Evolutionary conservation across 2,329 filamentous ascomycete genomes (phyloP).

Genomic region (Fusarium sp.): DNA sequence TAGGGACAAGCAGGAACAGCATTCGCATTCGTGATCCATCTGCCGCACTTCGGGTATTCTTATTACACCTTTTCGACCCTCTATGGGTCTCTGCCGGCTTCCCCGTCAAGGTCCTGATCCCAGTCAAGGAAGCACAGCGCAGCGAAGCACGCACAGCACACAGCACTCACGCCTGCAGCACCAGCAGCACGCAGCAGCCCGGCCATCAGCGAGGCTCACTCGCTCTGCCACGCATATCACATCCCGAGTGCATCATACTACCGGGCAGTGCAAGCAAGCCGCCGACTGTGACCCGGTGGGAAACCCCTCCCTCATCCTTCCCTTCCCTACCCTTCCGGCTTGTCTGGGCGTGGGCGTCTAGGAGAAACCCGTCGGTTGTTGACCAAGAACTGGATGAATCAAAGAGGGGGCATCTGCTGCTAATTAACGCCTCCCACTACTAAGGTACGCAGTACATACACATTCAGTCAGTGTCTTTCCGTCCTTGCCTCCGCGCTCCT

Average conservation of each 20-base stretch:
- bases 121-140: slow-evolving; percentile 13
- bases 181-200: not conserved
- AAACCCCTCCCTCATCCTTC: not conserved
- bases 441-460: not conserved
- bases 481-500: slow-evolving; percentile 3
- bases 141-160: slow-evolving; percentile 11
- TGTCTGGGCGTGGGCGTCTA: not conserved
- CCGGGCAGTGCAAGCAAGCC: slow-evolving; percentile 4
- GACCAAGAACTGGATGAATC: slow-evolving; percentile 1
- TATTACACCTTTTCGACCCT: not conserved
- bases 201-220: slow-evolving; percentile 7
- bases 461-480: slow-evolving; percentile 1
- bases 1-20: not conserved
- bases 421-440: slow-evolving; percentile 41
- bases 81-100: not conserved
- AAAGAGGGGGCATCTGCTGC: slow-evolving; percentile 23
- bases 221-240: not conserved
- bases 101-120: not conserved
- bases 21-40: not conserved
- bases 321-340: not conserved
- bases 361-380: slow-evolving; percentile 7
- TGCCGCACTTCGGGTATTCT: not conserved
- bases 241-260: slow-evolving; percentile 1
- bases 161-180: not conserved
- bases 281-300: not conserved